Evolutionary conservation across 768 basidiomycete genomes (phyloP).

Genomic region (Mycena metata): DNA sequence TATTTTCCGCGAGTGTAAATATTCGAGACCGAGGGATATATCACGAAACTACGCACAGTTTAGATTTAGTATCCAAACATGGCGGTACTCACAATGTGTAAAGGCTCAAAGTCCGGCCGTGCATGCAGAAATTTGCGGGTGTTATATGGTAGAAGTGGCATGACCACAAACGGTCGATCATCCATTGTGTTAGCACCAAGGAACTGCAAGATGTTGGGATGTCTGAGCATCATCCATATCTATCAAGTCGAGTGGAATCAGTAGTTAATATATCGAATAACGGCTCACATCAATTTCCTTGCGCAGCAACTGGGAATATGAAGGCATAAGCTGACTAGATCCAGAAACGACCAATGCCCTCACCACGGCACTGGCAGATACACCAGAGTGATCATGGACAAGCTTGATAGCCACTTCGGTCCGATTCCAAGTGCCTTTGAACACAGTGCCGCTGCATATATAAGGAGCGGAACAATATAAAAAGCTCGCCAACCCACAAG

Average conservation of each 20-base stretch:
- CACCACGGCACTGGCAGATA: conserved; percentile 5
- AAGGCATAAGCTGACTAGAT: not conserved
- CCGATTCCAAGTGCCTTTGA: conserved; percentile 20
- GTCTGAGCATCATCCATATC: conserved; percentile 59
- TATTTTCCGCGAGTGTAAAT: too few species aligned
- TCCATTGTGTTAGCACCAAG: conserved; percentile 25
- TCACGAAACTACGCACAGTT: conserved; percentile 36
- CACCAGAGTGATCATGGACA: conserved; percentile 14
- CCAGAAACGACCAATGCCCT: not conserved
- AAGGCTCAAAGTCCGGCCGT: conserved; percentile 14
- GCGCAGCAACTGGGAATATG: conserved; percentile 15
- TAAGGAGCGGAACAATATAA: not conserved
- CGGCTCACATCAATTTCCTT: conserved; percentile 16
- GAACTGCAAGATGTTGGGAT: too few species aligned
- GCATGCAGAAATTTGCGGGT: conserved; percentile 9
- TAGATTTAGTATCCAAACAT: not conserved
- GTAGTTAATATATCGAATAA: conserved; percentile 49
- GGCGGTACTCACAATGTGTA: conserved; percentile 7
- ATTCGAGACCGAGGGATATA: too few species aligned
- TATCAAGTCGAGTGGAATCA: conserved; percentile 10
- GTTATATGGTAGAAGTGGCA: conserved; percentile 24
- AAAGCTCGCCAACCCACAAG: conserved; percentile 17
- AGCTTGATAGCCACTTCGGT: conserved; percentile 27
- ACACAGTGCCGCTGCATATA: conserved; percentile 15
- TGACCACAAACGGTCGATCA: conserved; percentile 25